Evolutionary conservation across 768 basidiomycete species (phyloP), one percentile per base, ranked within the genome.

Genomic region (Lepiota subincarnata): DNA sequence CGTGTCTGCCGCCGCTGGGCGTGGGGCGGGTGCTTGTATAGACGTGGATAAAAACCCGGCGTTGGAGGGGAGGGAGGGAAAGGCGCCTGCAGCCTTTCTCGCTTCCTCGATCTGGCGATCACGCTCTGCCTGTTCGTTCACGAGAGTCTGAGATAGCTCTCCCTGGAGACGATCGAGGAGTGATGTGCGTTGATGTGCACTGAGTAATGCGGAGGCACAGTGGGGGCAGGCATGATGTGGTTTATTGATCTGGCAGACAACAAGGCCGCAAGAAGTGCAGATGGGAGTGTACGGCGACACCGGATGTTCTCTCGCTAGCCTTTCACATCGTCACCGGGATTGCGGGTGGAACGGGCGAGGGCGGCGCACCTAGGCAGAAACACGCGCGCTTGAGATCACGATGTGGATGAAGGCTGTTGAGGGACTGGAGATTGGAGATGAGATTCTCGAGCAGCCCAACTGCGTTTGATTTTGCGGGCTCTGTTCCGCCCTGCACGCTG

Each of bases 321-420:
- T 16, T 20, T 19, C 7, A 37, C 16, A 31, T 41, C 47, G 41
- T 42, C 12, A 50, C 12, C 2, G 2, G 8, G n/a, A 48, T 16
- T n/a, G 16, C 40, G 28, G 46, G 5, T 7, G n/a, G 2, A 22
- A 8, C n/a, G 37, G 11, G 8, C 34, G 46, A 39, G 11, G 22
- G 3, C 4, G 24, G 59, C 68, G 28, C 48, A 82, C 86, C 84
- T 70, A 81, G 79, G 59, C 86, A 89, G 61, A 85, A 88, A 60
- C 86, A 89, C 0, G 86, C 84, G 3, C 82, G 80, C 37, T 76
- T 79, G 0, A 82, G 77, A 65, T 87, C 84, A 52, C 68, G 78
- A 37, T 68, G 63, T 0, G 50, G 64, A 0, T 69, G 3, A 31
- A 31, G 4, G 7, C 31, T 69, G n/a, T 64, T 64, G 2, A 70